These are phyloP conservation scores for Heterobasidion irregulare DNA, from an alignment of 1,284 basidiomycete species.

Conservation along the genomic window DNA sequence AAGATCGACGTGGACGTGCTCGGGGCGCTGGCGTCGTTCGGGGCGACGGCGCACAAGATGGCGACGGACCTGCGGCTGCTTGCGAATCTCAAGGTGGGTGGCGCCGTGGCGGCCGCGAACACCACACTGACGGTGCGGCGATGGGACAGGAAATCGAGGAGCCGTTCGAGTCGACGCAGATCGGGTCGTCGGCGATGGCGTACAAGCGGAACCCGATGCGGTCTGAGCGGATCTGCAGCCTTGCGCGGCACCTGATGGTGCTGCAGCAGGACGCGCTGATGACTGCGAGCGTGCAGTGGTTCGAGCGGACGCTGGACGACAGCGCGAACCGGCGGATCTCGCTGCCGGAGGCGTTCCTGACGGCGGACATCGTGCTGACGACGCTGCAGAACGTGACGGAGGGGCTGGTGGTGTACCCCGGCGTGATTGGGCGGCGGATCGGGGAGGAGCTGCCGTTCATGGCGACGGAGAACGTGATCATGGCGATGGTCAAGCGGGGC, in stretches of 20 bases:
- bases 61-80: conserved; percentile 91
- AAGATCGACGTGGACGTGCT: conserved; percentile 97
- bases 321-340: conserved; percentile 96
- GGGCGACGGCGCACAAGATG: conserved; percentile 96
- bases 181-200: conserved; percentile 98
- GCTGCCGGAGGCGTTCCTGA: conserved; percentile 95
- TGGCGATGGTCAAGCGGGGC: conserved; percentile 94
- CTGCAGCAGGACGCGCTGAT: conserved; percentile 90
- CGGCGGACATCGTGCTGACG: conserved; percentile 92
- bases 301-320: conserved; percentile 93
- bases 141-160: conserved; percentile 84
- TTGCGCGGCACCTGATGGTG: conserved; percentile 89
- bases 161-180: conserved; percentile 98
- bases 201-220: conserved; percentile 99
- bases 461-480: conserved; percentile 98
- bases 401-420: conserved; percentile 96
- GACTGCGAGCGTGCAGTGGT: conserved; percentile 92
- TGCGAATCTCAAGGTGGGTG: conserved; percentile 78
- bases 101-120: not conserved
- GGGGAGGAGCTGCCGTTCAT: conserved; percentile 97
- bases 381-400: conserved; percentile 96
- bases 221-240: conserved; percentile 92
- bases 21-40: conserved; percentile 83
- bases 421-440: conserved; percentile 90
- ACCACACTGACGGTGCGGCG: not conserved